phyloP scores from a whole-genome alignment of 345 rosid species.

The Orychophragmus violaceus region DNA sequence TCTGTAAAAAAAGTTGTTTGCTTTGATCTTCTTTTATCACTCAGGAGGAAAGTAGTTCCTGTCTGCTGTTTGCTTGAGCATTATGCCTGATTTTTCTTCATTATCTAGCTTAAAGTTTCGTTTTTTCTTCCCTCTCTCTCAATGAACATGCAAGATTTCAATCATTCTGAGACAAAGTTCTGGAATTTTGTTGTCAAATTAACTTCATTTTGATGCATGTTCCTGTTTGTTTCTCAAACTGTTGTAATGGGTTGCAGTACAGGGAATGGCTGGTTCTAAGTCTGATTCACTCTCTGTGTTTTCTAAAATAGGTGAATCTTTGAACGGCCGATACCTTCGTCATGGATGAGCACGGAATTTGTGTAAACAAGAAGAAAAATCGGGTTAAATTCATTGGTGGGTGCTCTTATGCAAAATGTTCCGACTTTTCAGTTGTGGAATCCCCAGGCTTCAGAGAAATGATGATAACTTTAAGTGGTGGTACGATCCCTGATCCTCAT shows the following conservation, averaged over 20 bases:
- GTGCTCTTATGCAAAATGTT: constrained; percentile 40
- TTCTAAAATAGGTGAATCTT: not conserved
- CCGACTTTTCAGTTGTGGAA: constrained; percentile 36
- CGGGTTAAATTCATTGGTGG: constrained; percentile 43
- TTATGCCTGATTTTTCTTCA: not conserved
- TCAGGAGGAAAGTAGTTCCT: too few relatives aligned
- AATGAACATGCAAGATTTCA: not conserved
- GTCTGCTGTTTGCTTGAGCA: too few relatives aligned
- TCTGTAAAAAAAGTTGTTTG: not conserved
- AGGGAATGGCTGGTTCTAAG: too few relatives aligned
- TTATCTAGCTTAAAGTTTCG: not conserved
- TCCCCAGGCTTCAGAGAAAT: constrained; percentile 38
- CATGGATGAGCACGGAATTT: constrained; percentile 34
- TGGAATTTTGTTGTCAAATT: too few relatives aligned
- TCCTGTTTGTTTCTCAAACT: too few relatives aligned
- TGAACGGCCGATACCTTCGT: constrained; percentile 10
- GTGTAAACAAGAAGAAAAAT: constrained; percentile 17
- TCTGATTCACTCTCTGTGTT: not conserved
- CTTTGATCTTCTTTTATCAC: not conserved
- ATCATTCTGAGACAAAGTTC: not conserved
- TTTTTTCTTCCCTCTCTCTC: not conserved
- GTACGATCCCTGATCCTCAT: constrained; percentile 24
- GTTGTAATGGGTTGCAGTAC: too few relatives aligned
- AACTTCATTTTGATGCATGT: too few relatives aligned
- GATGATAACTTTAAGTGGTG: constrained; percentile 20